Base-by-base conservation (phyloP, 2,329 filamentous ascomycete genomes). In the Paraphoma sp. region DNA sequence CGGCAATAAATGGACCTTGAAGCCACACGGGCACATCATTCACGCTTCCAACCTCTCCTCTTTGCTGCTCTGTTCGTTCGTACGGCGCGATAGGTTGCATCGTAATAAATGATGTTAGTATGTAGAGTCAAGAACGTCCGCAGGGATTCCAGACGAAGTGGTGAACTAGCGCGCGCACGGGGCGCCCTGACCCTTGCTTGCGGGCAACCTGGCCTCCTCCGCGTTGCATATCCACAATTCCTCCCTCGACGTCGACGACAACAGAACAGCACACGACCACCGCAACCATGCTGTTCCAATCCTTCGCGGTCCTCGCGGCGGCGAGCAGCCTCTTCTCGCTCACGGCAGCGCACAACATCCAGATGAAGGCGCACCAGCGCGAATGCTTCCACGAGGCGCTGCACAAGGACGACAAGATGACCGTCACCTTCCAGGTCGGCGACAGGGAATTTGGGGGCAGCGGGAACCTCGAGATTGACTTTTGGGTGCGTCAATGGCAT, bases 301-400 rank as follows among this genome's bases (percentile, higher is more conserved):
- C 77, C 45, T 57, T 77, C 42, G 68, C 72, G 45, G 53, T 79
- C 40, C 68, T 81, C 54, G 73, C 78, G 46, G 73, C 73, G 53
- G 77, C 85, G 66, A 83, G 84, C 64, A 81, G 82, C 71, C 77
- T 91, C 75, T 82, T 88, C 69, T 85, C 87, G 69, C 84, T 88
- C 65, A 84, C 86, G 60, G 78, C 86, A 65, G 92, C 92, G 69
- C 95, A 99, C 86, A 98, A 96, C 83, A 98, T 99, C 80, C 92
- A 95, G 78, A 88, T 99, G 73, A 89, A 89, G 62, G 90, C 93
- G 69, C 93, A 99, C 81, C 91, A 92, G 74, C 87, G 93, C 80
- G 95, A 99, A 83, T 99, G 95, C 84, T 99, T 98, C 85, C 91
- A 97, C 83, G 95, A 99, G 82, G 80, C 84, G 69, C 87, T 99